Conservation (phyloP, 306 rosid genomes). For the Quercus glauca region DNA sequence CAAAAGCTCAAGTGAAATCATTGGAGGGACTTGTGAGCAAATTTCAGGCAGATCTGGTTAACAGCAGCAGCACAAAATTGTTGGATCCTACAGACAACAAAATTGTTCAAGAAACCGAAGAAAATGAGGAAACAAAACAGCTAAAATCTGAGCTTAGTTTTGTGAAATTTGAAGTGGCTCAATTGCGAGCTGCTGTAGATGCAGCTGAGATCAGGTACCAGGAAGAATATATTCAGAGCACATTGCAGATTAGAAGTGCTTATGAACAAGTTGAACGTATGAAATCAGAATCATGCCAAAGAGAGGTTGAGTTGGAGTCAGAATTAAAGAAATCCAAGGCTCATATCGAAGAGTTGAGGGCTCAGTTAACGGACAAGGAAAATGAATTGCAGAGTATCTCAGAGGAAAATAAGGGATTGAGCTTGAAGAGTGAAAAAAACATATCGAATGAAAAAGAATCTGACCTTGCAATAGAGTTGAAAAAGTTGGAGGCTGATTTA, state of each 20-base stretch:
- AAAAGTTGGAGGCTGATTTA: conserved; percentile 45
- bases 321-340: conserved; percentile 52
- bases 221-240: conserved; percentile 75
- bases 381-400: conserved; percentile 41
- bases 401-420: conserved; percentile 41
- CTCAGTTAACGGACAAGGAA: conserved; percentile 54
- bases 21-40: conserved; percentile 62
- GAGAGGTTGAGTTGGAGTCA: conserved; percentile 48
- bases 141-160: conserved; percentile 54
- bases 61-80: conserved; percentile 18
- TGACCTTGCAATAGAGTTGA: conserved; percentile 41
- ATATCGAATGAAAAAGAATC: conserved; percentile 33
- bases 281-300: conserved; percentile 53
- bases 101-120: conserved; percentile 28
- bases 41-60: conserved; percentile 47
- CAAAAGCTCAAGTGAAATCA: conserved; percentile 58
- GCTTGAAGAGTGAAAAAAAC: conserved; percentile 26
- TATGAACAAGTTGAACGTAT: conserved; percentile 61
- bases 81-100: conserved; percentile 28
- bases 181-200: conserved; percentile 71
- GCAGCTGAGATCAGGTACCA: conserved; percentile 74
- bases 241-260: conserved; percentile 75
- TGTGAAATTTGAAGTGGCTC: conserved; percentile 55
- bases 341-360: conserved; percentile 54
- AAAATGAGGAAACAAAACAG: conserved; percentile 42